Evolutionary conservation across 2,329 filamentous ascomycete genomes (phyloP).

Genomic region (Fusarium sp.): DNA sequence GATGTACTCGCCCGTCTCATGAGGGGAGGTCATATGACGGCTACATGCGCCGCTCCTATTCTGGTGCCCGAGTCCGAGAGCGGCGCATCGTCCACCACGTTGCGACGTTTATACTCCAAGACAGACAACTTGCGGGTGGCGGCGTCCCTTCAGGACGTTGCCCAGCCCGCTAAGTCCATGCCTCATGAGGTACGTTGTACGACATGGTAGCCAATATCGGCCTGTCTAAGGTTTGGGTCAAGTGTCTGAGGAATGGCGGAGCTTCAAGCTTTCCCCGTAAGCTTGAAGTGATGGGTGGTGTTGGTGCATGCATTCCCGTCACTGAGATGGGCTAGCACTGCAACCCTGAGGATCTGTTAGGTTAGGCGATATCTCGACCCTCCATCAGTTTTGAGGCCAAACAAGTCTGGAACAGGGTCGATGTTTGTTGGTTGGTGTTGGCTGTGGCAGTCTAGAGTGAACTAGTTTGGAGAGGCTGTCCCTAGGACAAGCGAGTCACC

Average conservation of each 20-base stretch:
- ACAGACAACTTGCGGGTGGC: constrained; percentile 2
- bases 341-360: not conserved
- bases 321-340: not conserved
- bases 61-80: not conserved
- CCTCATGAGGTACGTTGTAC: constrained; percentile 20
- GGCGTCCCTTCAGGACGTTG: constrained; percentile 1
- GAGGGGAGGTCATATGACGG: not conserved
- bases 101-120: not conserved
- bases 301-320: not conserved
- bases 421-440: not conserved
- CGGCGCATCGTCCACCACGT: not conserved
- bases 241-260: constrained; percentile 7
- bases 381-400: not conserved
- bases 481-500: not conserved
- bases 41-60: not conserved
- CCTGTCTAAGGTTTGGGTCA: not conserved
- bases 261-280: constrained; percentile 4
- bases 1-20: not conserved
- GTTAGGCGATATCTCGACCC: not conserved
- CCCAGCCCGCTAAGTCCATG: not conserved
- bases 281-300: not conserved
- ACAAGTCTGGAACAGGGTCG: not conserved
- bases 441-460: not conserved
- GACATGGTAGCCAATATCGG: constrained; percentile 3
- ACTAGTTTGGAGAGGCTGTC: not conserved